Conservation (phyloP, 495 filamentous ascomycete species). For the Hypoxylon fuscum region DNA sequence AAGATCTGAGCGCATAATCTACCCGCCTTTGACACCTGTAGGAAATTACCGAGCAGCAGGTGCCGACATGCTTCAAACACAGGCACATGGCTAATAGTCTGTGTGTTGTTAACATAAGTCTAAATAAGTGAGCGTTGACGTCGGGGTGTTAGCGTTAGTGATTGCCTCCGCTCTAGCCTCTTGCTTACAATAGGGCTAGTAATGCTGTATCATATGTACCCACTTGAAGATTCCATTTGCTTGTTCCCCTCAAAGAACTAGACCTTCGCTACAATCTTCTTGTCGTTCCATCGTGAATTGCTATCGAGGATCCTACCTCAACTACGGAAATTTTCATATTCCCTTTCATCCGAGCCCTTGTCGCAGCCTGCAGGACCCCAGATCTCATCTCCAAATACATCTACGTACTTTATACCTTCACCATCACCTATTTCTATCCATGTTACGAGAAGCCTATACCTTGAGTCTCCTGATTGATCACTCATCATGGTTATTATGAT, state of each 20-base stretch:
- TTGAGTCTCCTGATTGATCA: neutral
- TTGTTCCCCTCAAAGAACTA: neutral
- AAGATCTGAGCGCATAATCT: slow-evolving; percentile 16
- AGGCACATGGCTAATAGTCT: no score
- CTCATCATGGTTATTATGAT: neutral
- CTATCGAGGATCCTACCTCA: slow-evolving; percentile 30
- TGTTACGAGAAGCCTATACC: neutral
- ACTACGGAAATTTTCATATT: slow-evolving; percentile 37
- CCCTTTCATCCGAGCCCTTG: slow-evolving; percentile 41
- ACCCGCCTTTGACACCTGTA: slow-evolving; percentile 2
- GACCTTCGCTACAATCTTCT: slow-evolving; percentile 1
- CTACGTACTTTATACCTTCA: slow-evolving; percentile 24
- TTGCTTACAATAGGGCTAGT: slow-evolving; percentile 7
- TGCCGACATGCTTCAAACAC: no score
- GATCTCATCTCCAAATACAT: slow-evolving; percentile 31
- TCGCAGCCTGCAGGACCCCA: slow-evolving; percentile 28
- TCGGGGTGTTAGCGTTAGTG: neutral
- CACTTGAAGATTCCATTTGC: neutral
- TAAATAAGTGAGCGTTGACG: neutral
- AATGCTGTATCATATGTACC: no score
- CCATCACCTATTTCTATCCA: neutral
- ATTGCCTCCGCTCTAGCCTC: slow-evolving; percentile 15
- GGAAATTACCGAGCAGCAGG: slow-evolving; percentile 7
- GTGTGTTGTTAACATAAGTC: no score
- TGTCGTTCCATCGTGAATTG: slow-evolving; percentile 21